phyloP scores from a whole-genome alignment of 345 rosid species.

The Cardamine resedifolia region DNA sequence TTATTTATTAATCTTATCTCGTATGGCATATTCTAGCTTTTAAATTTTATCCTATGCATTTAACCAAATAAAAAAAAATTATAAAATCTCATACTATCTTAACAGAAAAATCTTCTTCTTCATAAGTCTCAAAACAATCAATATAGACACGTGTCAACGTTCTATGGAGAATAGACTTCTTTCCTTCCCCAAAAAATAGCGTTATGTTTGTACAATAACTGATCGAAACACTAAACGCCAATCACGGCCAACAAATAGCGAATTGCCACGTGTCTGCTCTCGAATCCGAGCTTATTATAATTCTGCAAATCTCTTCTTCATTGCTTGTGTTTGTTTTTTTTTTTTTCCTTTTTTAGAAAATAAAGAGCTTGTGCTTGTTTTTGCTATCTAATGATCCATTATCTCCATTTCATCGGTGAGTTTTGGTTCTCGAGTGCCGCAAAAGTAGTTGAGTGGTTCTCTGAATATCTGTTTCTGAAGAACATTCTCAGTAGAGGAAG shows the following conservation, averaged over 20 bases:
- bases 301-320: neutral
- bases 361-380: neutral
- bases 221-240: slow-evolving; percentile 15
- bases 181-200: neutral
- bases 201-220: neutral
- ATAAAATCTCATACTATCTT: neutral
- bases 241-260: slow-evolving; percentile 7
- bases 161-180: neutral
- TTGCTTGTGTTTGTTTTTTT: neutral
- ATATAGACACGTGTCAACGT: too few species aligned
- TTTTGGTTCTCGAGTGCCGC: neutral
- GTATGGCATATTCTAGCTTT: neutral
- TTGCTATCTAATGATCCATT: slow-evolving; percentile 12
- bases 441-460: slow-evolving; percentile 10
- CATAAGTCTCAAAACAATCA: too few species aligned
- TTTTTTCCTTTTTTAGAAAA: too few species aligned
- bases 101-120: neutral
- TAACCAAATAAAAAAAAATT: neutral
- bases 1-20: neutral
- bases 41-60: neutral
- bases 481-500: neutral
- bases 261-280: neutral
- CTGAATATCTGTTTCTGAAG: neutral
- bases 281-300: neutral
- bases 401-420: slow-evolving; percentile 39